Evolutionary conservation across 768 basidiomycete species (phyloP), one percentile per base, ranked within the genome.

Genomic region (Hirschioporus abietinus): DNA sequence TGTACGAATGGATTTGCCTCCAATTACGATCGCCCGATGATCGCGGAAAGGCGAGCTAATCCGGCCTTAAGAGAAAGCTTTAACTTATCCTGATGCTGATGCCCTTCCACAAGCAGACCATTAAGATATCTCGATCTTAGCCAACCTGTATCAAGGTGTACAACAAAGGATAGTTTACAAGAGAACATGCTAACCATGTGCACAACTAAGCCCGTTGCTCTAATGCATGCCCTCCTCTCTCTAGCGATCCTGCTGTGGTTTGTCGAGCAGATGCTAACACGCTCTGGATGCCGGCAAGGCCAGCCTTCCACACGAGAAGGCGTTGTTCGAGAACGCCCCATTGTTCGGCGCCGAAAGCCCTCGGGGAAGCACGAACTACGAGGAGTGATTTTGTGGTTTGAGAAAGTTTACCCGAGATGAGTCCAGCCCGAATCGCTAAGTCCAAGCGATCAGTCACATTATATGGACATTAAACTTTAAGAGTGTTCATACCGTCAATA

Each of bases 341-440:
- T 75, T 95, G 90, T 70, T 84, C 85, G 57, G 82, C 83, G 71
- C 89, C 90, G 72, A 95, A 95, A 10, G 85, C 82, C 66, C 91
- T 88, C 0, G 91, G 84, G 0, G 87, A 88, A 0, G 93, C 88
- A 35, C 88, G 88, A 63, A 84, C 86, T 67, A 95, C 83, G 69
- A 86, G 87, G 52, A 95, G 77, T 62, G 85, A 86, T 71, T 91
- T 88, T 9, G 86, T 82, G 1, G 88, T 86, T 74, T 96, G 94
- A 1, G 92, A 91, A 63, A 96, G 88, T 75, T 92, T 94, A 42
- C 90, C 94, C 63, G 87, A 86, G 35, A 95, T 75, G 60, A 95
- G 84, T 27, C 90, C 88, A 1, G 87, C 84, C 65, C 93, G 91
- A 70, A 95, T 93, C 66, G 90, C 93, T 94, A 70, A 1, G 10